These are phyloP conservation scores for Emmonsia crescens DNA, from an alignment of 2,329 filamentous ascomycete genomes.

Conservation along the genomic window DNA sequence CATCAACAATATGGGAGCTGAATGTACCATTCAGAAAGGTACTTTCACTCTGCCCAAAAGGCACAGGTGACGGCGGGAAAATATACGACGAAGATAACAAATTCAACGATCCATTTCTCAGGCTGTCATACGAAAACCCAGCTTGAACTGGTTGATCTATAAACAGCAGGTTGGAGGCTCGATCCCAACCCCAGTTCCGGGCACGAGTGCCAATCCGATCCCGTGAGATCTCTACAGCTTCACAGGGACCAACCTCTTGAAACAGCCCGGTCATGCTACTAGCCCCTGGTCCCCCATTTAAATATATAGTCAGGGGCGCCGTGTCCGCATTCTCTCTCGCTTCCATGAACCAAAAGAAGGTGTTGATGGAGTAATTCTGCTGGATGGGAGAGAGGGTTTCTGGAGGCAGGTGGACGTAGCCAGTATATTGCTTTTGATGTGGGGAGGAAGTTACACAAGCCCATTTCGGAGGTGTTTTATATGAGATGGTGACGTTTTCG, in stretches of 20 bases:
- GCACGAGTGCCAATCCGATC: slow-evolving; percentile 22
- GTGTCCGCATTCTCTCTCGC: slow-evolving; percentile 33
- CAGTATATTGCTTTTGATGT: slow-evolving; percentile 33
- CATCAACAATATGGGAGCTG: slow-evolving; percentile 33
- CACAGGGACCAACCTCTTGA: slow-evolving; percentile 36
- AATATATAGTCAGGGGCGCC: slow-evolving; percentile 35
- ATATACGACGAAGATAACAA: slow-evolving; percentile 8
- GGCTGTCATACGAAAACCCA: slow-evolving; percentile 25
- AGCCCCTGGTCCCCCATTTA: slow-evolving; percentile 39
- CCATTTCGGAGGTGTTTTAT: slow-evolving; percentile 47
- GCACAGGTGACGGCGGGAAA: slow-evolving; percentile 16
- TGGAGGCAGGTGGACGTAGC: slow-evolving; percentile 10
- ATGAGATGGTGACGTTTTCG: slow-evolving; percentile 54
- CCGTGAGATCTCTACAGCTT: slow-evolving; percentile 28
- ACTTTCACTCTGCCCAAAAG: slow-evolving; percentile 32
- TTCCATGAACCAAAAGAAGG: slow-evolving; percentile 38
- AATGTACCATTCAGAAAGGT: slow-evolving; percentile 44
- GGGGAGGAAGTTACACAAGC: slow-evolving; percentile 47
- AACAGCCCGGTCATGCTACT: slow-evolving; percentile 32
- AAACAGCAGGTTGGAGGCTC: slow-evolving; percentile 55
- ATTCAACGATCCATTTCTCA: slow-evolving; percentile 11
- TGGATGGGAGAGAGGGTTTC: slow-evolving; percentile 6
- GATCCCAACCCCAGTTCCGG: slow-evolving; percentile 47
- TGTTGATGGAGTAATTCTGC: slow-evolving; percentile 10
- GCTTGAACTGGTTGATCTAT: slow-evolving; percentile 55